A percentile compares a stretch with the other conserved stretches of the same genome.
These are phyloP conservation scores for Didymella exigua DNA, from an alignment of 2,329 filamentous ascomycete species.

Conservation along the genomic window DNA sequence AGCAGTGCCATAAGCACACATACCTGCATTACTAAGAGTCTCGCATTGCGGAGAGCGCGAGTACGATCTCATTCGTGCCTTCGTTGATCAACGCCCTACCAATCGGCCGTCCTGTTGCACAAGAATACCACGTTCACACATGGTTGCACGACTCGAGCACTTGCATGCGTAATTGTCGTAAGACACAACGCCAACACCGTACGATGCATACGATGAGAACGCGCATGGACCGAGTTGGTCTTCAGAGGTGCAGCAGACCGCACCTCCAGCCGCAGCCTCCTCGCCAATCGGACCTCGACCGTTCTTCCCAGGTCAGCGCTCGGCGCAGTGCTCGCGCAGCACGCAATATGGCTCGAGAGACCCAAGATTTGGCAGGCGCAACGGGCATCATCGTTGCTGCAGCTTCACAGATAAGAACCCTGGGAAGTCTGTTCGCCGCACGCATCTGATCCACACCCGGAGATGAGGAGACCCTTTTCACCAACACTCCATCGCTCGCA, in stretches of 20 bases:
- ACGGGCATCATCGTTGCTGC: constrained; percentile 18
- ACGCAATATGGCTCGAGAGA: constrained; percentile 11
- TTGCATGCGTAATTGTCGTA: not conserved
- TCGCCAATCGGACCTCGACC: constrained; percentile 10
- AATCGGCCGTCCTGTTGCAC: not conserved
- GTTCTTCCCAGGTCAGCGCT: not conserved
- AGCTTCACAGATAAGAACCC: constrained; percentile 1
- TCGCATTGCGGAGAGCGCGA: too few species aligned
- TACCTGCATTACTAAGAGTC: too few species aligned
- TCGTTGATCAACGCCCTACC: not conserved
- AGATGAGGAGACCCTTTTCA: constrained; percentile 6
- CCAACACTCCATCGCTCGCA: not conserved
- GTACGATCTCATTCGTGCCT: too few species aligned
- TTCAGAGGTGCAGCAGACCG: not conserved
- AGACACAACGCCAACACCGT: not conserved
- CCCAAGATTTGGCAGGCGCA: constrained; percentile 3
- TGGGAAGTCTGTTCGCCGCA: not conserved
- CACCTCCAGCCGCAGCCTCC: not conserved
- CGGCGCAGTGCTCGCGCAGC: constrained; percentile 1
- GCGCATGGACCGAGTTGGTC: not conserved
- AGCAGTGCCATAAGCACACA: not conserved
- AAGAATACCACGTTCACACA: not conserved
- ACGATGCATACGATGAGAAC: not conserved
- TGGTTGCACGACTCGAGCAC: not conserved
- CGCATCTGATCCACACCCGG: constrained; percentile 12